phyloP scores from a whole-genome alignment of 345 rosid genomes.

The Gossypium rotundifolium region DNA sequence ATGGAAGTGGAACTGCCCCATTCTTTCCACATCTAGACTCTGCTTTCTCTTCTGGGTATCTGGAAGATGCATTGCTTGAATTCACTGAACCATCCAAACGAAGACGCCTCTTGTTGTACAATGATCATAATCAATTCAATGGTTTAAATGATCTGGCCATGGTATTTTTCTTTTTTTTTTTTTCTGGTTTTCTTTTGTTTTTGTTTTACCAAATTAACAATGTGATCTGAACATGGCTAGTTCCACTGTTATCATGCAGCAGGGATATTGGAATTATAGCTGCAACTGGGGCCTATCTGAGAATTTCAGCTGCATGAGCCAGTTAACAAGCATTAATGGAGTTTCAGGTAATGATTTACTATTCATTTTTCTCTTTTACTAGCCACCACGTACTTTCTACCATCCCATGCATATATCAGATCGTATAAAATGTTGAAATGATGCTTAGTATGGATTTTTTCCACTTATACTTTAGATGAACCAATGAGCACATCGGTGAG shows the following conservation, averaged over 20 bases:
- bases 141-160: constrained; percentile 17
- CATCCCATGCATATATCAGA: neutral
- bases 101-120: constrained; percentile 40
- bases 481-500: constrained; percentile 30
- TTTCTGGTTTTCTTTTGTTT: neutral
- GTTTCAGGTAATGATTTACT: constrained; percentile 35
- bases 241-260: constrained; percentile 21
- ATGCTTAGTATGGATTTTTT: neutral
- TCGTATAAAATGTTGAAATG: neutral
- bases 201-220: neutral
- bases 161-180: constrained; percentile 11
- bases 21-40: constrained; percentile 37
- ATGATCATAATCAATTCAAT: constrained; percentile 22
- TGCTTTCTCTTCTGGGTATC: constrained; percentile 80
- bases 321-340: constrained; percentile 20
- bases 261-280: constrained; percentile 49
- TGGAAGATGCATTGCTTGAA: constrained; percentile 76
- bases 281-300: constrained; percentile 48
- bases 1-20: constrained; percentile 22
- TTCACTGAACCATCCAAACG: constrained; percentile 62
- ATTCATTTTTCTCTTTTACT: too few species aligned
- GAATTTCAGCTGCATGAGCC: constrained; percentile 47
- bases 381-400: neutral
- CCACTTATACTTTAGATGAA: constrained; percentile 28
- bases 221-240: neutral